Percentiles rank a stretch among this genome's conserved stretches.
phyloP scores from a whole-genome alignment of 1,139 yeast species.

The Saccharomyces pastorianus region DNA sequence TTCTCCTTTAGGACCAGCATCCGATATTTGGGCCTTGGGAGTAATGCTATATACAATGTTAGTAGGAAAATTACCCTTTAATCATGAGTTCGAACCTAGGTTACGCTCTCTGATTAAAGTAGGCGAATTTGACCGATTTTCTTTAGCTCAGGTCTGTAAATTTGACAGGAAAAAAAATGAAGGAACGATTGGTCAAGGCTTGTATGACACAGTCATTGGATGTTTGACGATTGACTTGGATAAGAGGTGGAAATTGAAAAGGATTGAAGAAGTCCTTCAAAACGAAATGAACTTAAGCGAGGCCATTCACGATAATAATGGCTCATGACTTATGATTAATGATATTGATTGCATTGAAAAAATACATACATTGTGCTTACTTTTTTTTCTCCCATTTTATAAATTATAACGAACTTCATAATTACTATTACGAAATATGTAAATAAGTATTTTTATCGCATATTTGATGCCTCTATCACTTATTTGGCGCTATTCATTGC shows the following conservation, averaged over 20 bases:
- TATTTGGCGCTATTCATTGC: background rate
- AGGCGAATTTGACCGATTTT: slow-evolving; percentile 49
- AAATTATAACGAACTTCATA: background rate
- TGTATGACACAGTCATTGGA: slow-evolving; percentile 44
- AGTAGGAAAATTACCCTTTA: slow-evolving; percentile 71
- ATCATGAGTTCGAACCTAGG: slow-evolving; percentile 73
- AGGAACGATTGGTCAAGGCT: slow-evolving; percentile 18
- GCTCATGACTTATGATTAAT: background rate
- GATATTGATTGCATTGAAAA: background rate
- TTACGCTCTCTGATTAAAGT: slow-evolving; percentile 63
- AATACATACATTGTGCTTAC: background rate
- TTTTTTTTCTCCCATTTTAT: background rate
- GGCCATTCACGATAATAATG: background rate
- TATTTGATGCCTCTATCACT: background rate
- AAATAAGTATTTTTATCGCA: background rate
- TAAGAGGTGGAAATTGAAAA: slow-evolving; percentile 43
- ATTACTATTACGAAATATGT: background rate
- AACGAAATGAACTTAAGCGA: background rate
- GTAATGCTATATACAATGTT: slow-evolving; percentile 66
- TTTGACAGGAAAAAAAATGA: slow-evolving; percentile 13
- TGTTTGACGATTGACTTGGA: slow-evolving; percentile 48
- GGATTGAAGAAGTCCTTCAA: slow-evolving; percentile 18
- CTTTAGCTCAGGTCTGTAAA: slow-evolving; percentile 33
- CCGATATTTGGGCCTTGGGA: slow-evolving; percentile 88
- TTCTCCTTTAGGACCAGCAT: slow-evolving; percentile 51